Evolutionary conservation across 345 rosid species (phyloP), one percentile per base, ranked within the genome.

Genomic region (Rhizophora mangle): DNA sequence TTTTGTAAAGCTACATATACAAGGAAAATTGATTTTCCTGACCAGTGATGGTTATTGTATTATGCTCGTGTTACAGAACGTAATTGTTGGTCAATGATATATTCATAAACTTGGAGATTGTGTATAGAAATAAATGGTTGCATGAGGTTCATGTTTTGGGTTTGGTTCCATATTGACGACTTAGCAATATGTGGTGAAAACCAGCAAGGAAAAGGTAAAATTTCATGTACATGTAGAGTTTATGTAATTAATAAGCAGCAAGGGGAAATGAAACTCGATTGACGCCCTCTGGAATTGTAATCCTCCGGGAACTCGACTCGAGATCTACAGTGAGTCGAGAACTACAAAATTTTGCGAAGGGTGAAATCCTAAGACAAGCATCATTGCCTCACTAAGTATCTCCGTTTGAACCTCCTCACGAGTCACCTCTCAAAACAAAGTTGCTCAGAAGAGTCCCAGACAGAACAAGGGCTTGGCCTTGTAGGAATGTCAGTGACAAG

Each of bases 391-490:
- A 27, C 7, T 54, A 47, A 47, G 59, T 32, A 55, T 64, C 58
- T 63, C 64, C 34, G 19, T 51, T 39, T 39, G 29, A 55, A 6
- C 54, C 60, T 29, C 43, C 68, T 30, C 11, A 36, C 21, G 31
- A 43, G 67, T 55, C 49, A 36, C 73, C 18, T 54, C 60, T 59
- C 46, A 55, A 21, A 0, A 27, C 53, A 63, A 52, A 49, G 49
- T 46, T 8, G 11, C 64, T 27, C 46, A 7, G 7, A 68, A 11
- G 13, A 53, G 22, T 52, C 64, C 65, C 59, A 69, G 39, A 68
- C 71, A 67, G 93, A 83, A 79, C 85, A 91, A 60, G 99, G 96
- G 83, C 93, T 87, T 82, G 92, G 96, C 96, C 97, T 92, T 20
- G 96, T 92, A 5, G 97, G 83, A 71, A 90, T 80, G 78, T 92